Base-by-base conservation (phyloP, 805 yeast species). In the Metschnikowia cubensis region DNA sequence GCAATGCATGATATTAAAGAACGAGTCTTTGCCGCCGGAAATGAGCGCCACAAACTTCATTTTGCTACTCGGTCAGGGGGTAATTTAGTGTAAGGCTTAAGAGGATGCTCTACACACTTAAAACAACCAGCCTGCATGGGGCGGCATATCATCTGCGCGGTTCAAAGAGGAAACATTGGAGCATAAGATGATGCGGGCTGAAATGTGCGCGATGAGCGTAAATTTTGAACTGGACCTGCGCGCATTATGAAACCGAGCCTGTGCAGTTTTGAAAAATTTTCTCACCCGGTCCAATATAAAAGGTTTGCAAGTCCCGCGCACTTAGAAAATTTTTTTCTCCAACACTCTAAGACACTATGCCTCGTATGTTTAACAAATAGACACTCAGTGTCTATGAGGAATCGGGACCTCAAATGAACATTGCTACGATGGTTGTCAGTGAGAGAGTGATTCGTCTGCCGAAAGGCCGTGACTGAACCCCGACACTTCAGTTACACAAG, bases 1-100 rank as follows among this genome's bases (percentile, higher is more conserved):
- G 61, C 98, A 89, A 63, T 94, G 96, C 35, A 89, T 69, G 14
- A 92, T 82, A 63, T 91, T 94, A 66, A 79, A 94, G 69, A 91
- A 89, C 7, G 97, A 91, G 66, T 94, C 99, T 62, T 94, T 94
- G 0, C 99, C 99, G 4, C 99, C 99, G 0, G 96, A 88, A 0
- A 94, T 83, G 20, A 94, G 74, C 0, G 96, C 99, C 33, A 90
- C 87, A 62, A 91, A 88, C 66, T 89, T 90, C 99, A 94, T 92
- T 13, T 33, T 17, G 21, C 21, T 8, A 14, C 29, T 10, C 15
- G 15, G 13, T 20, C 35, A 22, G n/a, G 45, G 29, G 18, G 4
- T 21, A 31, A 22, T n/a, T 10, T 10, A 8, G n/a, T 18, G 15
- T n/a, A 15, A 8, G 20, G 45, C 37, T 42, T 21, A n/a, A 34